A percentile compares a stretch with the other conserved stretches of the same genome.
phyloP scores from a whole-genome alignment of 345 rosid species.

The Citropsis articulata region DNA sequence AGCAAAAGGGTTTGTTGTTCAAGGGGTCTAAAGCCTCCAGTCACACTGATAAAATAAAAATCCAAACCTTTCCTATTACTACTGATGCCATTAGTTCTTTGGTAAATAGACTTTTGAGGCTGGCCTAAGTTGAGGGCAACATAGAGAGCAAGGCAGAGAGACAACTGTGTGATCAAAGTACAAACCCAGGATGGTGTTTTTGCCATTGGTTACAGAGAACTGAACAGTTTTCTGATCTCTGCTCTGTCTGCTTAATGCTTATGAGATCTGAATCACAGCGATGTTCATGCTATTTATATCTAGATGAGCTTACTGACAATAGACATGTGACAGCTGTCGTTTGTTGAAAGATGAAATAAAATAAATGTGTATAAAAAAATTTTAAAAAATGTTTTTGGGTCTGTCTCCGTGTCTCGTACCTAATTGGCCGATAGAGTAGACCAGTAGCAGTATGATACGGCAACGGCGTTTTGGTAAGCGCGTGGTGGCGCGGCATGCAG shows the following conservation, averaged over 20 bases:
- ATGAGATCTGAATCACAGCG: background rate
- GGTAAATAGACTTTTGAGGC: conserved; percentile 30
- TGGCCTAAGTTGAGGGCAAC: conserved; percentile 61
- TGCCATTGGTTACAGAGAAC: conserved; percentile 34
- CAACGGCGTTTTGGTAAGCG: no score
- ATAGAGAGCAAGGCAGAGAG: conserved; percentile 54
- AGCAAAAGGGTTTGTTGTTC: conserved; percentile 53
- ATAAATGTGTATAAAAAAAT: background rate
- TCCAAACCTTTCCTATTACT: conserved; percentile 26
- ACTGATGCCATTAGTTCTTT: background rate
- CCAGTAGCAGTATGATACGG: no score
- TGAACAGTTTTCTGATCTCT: background rate
- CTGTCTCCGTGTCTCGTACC: background rate
- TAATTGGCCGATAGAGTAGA: no score
- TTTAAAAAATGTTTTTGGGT: background rate
- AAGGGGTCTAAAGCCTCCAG: conserved; percentile 53
- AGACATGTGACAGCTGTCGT: background rate
- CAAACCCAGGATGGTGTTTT: conserved; percentile 47
- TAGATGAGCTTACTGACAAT: background rate
- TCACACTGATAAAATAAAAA: conserved; percentile 58
- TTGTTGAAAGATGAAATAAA: background rate
- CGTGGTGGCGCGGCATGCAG: no score
- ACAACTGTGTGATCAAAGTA: conserved; percentile 55
- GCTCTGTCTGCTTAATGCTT: background rate
- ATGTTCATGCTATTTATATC: background rate